These are phyloP conservation scores for Flaveria linearis DNA, from an alignment of 129 eudicot species.

Conservation along the genomic window DNA sequence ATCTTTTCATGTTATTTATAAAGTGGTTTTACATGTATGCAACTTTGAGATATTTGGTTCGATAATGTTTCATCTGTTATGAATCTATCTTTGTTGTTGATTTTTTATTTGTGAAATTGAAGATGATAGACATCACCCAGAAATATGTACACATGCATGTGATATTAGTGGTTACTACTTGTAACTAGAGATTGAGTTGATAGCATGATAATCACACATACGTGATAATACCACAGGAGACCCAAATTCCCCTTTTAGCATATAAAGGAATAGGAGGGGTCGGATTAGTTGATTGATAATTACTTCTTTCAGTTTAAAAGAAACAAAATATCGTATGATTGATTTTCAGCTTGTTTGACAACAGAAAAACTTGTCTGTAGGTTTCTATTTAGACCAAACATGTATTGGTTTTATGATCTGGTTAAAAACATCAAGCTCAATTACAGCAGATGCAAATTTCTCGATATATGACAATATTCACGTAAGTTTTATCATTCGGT, in stretches of 20 bases:
- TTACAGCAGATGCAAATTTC: too few relatives aligned
- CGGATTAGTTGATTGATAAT: too few relatives aligned
- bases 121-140: background rate
- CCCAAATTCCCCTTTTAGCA: background rate
- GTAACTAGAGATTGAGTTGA: background rate
- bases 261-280: too few relatives aligned
- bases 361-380: too few relatives aligned
- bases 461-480: too few relatives aligned
- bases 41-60: slow-evolving; percentile 19
- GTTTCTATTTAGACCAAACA: too few relatives aligned
- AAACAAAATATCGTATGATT: too few relatives aligned
- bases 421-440: too few relatives aligned
- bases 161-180: background rate
- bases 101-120: background rate
- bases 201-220: background rate
- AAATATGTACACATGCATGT: background rate
- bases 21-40: slow-evolving; percentile 27
- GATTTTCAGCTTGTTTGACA: too few relatives aligned
- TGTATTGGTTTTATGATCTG: too few relatives aligned
- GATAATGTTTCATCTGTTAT: slow-evolving; percentile 20
- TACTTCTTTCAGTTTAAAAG: too few relatives aligned
- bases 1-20: slow-evolving; percentile 35
- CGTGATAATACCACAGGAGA: background rate
- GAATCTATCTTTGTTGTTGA: background rate
- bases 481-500: too few relatives aligned